phyloP scores from a whole-genome alignment of 352 stramenopile genomes.

The Achlya hypogyna region DNA sequence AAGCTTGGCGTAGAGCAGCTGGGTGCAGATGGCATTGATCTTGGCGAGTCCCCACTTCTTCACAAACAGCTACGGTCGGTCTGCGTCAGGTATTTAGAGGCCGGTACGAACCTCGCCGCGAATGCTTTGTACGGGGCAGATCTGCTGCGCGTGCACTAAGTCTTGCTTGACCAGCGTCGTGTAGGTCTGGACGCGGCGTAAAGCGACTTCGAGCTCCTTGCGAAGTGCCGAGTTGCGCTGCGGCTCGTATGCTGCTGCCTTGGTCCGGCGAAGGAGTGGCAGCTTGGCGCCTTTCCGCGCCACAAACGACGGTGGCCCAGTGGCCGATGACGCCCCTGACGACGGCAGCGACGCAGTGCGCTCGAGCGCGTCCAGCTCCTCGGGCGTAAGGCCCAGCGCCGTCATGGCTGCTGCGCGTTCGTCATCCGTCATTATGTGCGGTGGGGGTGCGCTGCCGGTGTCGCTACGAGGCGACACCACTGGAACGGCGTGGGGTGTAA shows the following conservation, averaged over 20 bases:
- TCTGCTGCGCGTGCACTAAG: slow-evolving; percentile 55
- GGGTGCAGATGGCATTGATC: slow-evolving; percentile 62
- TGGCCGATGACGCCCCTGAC: background rate
- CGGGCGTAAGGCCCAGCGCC: slow-evolving; percentile 44
- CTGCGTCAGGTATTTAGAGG: background rate
- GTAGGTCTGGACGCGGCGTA: slow-evolving; percentile 55
- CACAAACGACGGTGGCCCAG: background rate
- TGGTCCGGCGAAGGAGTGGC: slow-evolving; percentile 14
- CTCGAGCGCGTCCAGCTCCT: slow-evolving; percentile 61
- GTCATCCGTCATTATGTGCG: slow-evolving; percentile 22
- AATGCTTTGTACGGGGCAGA: slow-evolving; percentile 31
- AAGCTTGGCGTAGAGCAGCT: slow-evolving; percentile 57
- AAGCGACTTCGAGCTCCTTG: slow-evolving; percentile 43
- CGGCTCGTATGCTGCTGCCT: background rate
- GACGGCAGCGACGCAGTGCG: background rate
- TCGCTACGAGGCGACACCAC: background rate
- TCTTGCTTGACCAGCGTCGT: slow-evolving; percentile 65
- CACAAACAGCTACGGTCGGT: slow-evolving; percentile 46
- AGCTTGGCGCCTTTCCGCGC: background rate
- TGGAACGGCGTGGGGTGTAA: slow-evolving; percentile 23
- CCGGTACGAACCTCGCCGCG: background rate
- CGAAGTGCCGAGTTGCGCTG: slow-evolving; percentile 26
- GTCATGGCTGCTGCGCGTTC: slow-evolving; percentile 55
- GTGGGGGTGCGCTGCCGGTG: slow-evolving; percentile 25
- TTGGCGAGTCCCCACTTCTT: slow-evolving; percentile 74